Base-by-base conservation (phyloP, 495 filamentous ascomycete species). In the Penicillium pancosmium region DNA sequence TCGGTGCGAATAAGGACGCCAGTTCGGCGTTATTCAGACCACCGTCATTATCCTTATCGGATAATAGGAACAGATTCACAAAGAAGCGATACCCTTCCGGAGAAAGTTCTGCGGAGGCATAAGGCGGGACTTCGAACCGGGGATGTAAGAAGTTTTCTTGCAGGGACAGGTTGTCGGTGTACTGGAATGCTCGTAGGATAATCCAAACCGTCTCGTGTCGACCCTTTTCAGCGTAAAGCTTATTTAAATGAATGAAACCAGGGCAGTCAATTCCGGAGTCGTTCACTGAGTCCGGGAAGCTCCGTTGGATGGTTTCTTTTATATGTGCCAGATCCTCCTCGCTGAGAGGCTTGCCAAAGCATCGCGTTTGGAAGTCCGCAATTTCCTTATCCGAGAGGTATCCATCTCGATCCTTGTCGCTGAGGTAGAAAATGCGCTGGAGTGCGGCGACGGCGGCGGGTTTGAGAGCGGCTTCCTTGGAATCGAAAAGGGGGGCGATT, bases 151-250 rank as follows among this genome's bases (percentile, higher is more conserved):
- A 97, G 66, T 73, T 88, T 63, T 97, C 91, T 62, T 93, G 91
- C 50, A 98, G 76, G 55, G 89, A 93, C 27, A 98, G 77, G 63
- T 90, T 95, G 72, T 98, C 93, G 2, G 93, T 95, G 69, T 98
- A 98, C 60, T 97, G 91, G 62, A 96, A 96, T 46, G 92, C 91
- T n/a, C 94, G 86, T 47, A 98, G 74, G 57, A 98, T 96, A 31
- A 92, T 89, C 94, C 94, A 98, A 27, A 98, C 90, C 0, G 94
- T 98, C 76, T 98, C 95, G 66, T 98, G 94, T n/a, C 94, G 87
- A 49, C 92, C 94, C 72, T 96, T 97, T 67, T 97, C 93, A 3
- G 92, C 93, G 68, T 96, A 98, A 55, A 97, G 84, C 75, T 92
- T 96, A 73, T 97, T 97, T 44, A 98, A 79, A 56, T 89, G 82